Conservation (phyloP, 225 moss, liverwort and hornwort genomes). For the Straminergon stramineum region DNA sequence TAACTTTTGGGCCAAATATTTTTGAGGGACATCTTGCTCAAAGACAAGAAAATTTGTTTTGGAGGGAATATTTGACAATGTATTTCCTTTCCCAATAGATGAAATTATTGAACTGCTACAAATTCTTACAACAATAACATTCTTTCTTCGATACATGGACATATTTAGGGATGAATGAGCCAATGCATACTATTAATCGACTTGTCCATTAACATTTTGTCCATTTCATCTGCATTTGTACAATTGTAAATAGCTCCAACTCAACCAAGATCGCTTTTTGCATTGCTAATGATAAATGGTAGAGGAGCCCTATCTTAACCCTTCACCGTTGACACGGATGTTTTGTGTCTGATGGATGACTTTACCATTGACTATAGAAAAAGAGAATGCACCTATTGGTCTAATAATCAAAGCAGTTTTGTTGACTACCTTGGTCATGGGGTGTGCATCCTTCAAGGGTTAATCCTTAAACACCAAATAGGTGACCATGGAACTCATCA, state of each 20-base stretch:
- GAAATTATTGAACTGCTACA: background rate
- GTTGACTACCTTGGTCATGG: too few species aligned
- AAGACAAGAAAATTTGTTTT: background rate
- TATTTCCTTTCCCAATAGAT: background rate
- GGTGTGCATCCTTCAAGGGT: too few species aligned
- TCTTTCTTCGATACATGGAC: background rate
- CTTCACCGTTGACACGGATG: too few species aligned
- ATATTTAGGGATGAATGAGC: background rate
- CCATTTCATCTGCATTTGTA: background rate
- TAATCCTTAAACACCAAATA: too few species aligned
- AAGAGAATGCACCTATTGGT: too few species aligned
- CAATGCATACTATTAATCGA: too few species aligned
- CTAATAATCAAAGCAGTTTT: too few species aligned
- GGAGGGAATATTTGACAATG: background rate
- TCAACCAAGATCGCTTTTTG: background rate
- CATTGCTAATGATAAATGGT: background rate
- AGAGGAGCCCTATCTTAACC: too few species aligned
- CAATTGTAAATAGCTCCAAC: background rate
- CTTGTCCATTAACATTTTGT: too few species aligned
- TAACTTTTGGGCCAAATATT: background rate
- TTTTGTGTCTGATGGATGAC: too few species aligned
- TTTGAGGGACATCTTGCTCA: background rate
- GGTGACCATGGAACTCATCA: too few species aligned
- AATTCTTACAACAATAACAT: background rate
- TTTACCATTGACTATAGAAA: too few species aligned